Conservation (phyloP, 257 asterid species). For the Knoxia roxburghii region DNA sequence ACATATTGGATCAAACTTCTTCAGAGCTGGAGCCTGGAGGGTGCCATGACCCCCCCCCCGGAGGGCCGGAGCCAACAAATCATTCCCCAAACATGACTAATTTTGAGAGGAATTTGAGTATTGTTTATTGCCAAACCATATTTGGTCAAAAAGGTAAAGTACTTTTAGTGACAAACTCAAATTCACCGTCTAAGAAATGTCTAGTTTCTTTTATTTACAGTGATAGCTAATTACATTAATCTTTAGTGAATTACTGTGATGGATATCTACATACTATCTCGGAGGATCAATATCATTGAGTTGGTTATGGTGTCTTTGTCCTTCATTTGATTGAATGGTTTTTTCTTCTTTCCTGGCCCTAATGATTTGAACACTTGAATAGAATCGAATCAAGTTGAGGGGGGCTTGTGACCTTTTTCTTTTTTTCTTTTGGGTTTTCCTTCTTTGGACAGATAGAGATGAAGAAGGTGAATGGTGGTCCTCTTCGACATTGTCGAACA, state of each 20-base stretch:
- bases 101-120: too few relatives aligned
- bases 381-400: slow-evolving; percentile 4
- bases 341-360: slow-evolving; percentile 6
- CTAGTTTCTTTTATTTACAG: too few relatives aligned
- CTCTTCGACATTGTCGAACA: slow-evolving; percentile 30
- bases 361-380: slow-evolving; percentile 1
- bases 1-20: neutral
- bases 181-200: too few relatives aligned
- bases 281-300: slow-evolving; percentile 24
- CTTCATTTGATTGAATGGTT: neutral
- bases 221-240: neutral
- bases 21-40: neutral
- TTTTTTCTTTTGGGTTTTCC: slow-evolving; percentile 1
- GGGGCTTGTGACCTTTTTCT: slow-evolving; percentile 4
- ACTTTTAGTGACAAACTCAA: neutral
- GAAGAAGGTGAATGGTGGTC: slow-evolving; percentile 32
- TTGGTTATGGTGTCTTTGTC: slow-evolving; percentile 33
- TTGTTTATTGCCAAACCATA: too few relatives aligned
- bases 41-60: neutral
- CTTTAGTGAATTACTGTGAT: neutral
- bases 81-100: too few relatives aligned
- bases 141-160: neutral
- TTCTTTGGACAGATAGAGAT: too few relatives aligned
- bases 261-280: neutral
- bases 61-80: too few relatives aligned